Evolutionary conservation across 2,329 filamentous ascomycete species (phyloP), one percentile per base, ranked within the genome.

Genomic region (Sporothrix humicola): DNA sequence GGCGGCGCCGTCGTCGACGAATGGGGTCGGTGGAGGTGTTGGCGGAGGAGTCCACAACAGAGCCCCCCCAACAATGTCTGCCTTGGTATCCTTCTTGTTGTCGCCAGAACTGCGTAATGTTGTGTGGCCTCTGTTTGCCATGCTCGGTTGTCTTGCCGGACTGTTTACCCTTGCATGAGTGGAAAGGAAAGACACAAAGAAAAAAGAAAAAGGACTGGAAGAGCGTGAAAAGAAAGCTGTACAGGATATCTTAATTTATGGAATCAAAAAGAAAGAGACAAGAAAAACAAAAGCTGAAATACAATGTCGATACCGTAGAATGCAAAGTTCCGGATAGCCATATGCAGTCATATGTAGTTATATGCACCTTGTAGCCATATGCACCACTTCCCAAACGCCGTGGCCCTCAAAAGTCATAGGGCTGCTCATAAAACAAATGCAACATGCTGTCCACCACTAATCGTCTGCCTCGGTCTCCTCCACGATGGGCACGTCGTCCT

Each of bases 1-100:
- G 37, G 76, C 73, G 23, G 59, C 66, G 13, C 68, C 66, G 59
- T 15, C 71, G 15, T 71, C 73, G 7, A 71, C 65, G 4, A 74
- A 70, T 42, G 69, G 56, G 2, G 70, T 56, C n/a, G 56, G 50
- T 12, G 69, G 20, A 5, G 59, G 70, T 8, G 17, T 20, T 23
- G 15, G 20, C 5, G 52, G 37, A 17, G 69, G 10, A 23, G 13
- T 6, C 37, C 31, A 37, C 31, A 37, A 5, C 37, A 1, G 44
- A 23, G 26, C 12, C 4, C 69, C 12, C 10, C 69, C n/a, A 12
- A 42, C 69, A n/a, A 23, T 23, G 31, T 15, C 31, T 7, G 46
- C 54, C 2, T 42, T 71, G 17, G 15, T 63, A 2, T 17, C 42
- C 0, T 2, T 71, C 17, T 31, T 65, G 15, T 7, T 65, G 23